These are phyloP conservation scores for Strobilomyces echinocephalus DNA, from an alignment of 768 basidiomycete species.

Conservation along the genomic window DNA sequence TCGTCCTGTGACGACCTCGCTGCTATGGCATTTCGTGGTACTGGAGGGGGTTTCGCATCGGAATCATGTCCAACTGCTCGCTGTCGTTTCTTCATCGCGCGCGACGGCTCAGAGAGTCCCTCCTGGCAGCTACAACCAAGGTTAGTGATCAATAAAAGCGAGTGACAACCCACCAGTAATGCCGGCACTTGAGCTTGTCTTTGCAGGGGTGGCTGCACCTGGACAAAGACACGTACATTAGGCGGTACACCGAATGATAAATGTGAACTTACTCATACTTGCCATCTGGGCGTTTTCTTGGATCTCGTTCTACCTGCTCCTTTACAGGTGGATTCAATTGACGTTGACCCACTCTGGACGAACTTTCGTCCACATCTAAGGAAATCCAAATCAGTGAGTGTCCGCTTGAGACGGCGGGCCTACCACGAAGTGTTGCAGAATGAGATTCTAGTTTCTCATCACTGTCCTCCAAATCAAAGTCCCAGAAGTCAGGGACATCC, in stretches of 20 bases:
- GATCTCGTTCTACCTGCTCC: slow-evolving; percentile 9
- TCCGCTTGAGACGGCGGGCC: background rate
- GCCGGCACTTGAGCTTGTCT: slow-evolving; percentile 69
- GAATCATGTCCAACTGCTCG: slow-evolving; percentile 20
- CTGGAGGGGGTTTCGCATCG: background rate
- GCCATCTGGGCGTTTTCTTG: slow-evolving; percentile 53
- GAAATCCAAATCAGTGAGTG: background rate
- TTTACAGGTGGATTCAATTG: slow-evolving; percentile 1
- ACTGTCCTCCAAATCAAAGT: slow-evolving; percentile 34
- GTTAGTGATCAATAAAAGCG: slow-evolving; percentile 6
- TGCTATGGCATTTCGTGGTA: background rate
- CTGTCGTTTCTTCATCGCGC: slow-evolving; percentile 31
- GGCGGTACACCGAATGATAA: background rate
- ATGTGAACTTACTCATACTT: slow-evolving; percentile 48
- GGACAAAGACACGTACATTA: background rate
- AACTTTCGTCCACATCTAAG: slow-evolving; percentile 1
- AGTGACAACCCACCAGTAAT: slow-evolving; percentile 51
- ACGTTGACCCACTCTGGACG: background rate
- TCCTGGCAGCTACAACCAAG: slow-evolving; percentile 60
- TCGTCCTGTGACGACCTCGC: slow-evolving; percentile 3
- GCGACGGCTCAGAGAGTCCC: slow-evolving; percentile 53
- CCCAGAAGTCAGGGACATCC: slow-evolving; percentile 67
- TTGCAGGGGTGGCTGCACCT: slow-evolving; percentile 83
- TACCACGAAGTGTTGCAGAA: slow-evolving; percentile 29
- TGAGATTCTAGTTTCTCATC: slow-evolving; percentile 24